Base-by-base conservation (phyloP, 768 basidiomycete genomes). In the Podaxis sp. region DNA sequence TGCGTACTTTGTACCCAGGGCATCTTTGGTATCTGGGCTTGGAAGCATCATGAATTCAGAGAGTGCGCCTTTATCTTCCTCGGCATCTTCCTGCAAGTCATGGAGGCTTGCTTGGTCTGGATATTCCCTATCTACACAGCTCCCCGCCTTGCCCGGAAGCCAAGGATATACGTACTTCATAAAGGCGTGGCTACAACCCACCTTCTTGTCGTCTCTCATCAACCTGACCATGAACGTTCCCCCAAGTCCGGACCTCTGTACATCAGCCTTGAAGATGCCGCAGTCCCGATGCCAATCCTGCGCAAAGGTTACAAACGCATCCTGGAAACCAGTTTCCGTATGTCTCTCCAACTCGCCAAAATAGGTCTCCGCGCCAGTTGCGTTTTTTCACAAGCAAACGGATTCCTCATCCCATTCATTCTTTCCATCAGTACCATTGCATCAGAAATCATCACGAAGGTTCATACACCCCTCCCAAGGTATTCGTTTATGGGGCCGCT, bases 241-340 rank as follows among this genome's bases (percentile, higher is more conserved):
- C 3, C 13, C 5, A 33, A 11, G 15, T 15, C n/a, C 13, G 26
- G 30, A 11, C 22, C 7, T n/a, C 56, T 41, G 6, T 49, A 58
- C n/a, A 48, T 36, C 56, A 58, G 13, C 46, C 56, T 58, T 26
- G 56, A 58, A 30, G 56, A 58, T 30, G 44, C 44, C 12, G 46
- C 56, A 30, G 56, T 20, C 15, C 56, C 56, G 13, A 46, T 33
- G 26, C 28, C 7, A 48, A 13, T 46, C 17, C 7, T 48, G 28
- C 40, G 41, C n/a, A 46, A 22, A 33, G 56, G 56, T 15, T 56
- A 56, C 4, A 40, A 28, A 17, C 56, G 24, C 15, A 22, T 41
- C 20, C 56, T 41, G 11, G 38, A 33, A 33, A 33, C 8, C 40
- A 58, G 24, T 33, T 30, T 58, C 17, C 56, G 44, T 12, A 33